Percentiles rank a stretch among this genome's conserved stretches.
Conservation (phyloP, 2,329 filamentous ascomycete genomes). For the Claviceps arundinis region DNA sequence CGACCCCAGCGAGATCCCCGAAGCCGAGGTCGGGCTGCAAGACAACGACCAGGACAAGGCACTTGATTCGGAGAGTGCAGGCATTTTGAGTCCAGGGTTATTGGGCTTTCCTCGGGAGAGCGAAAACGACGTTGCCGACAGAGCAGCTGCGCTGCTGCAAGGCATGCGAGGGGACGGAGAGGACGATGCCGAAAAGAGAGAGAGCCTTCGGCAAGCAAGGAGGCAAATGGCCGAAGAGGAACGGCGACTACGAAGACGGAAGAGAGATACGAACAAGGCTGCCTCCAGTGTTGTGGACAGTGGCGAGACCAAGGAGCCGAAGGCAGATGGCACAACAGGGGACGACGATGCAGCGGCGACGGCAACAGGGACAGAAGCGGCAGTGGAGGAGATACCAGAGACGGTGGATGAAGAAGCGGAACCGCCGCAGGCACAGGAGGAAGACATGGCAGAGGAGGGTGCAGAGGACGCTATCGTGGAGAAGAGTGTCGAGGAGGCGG, state of each 20-base stretch:
- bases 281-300: conserved; percentile 19
- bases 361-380: neutral
- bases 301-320: conserved; percentile 14
- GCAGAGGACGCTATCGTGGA: conserved; percentile 7
- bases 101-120: conserved; percentile 28
- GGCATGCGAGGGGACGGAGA: conserved; percentile 60
- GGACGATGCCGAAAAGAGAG: conserved; percentile 37
- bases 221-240: conserved; percentile 72
- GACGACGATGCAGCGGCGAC: neutral
- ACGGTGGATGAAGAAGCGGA: conserved; percentile 6
- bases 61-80: conserved; percentile 34
- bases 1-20: conserved; percentile 51
- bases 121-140: conserved; percentile 67
- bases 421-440: neutral
- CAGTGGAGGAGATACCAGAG: conserved; percentile 3
- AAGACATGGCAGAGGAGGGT: neutral
- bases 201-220: conserved; percentile 45
- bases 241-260: conserved; percentile 50
- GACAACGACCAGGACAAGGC: conserved; percentile 17
- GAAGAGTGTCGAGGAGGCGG: neutral
- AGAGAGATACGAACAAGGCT: conserved; percentile 43
- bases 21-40: conserved; percentile 31
- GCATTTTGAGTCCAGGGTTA: conserved; percentile 35
- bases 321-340: conserved; percentile 9
- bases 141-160: conserved; percentile 71